Percentiles rank a stretch among this genome's conserved stretches.
Evolutionary conservation across 306 rosid species (phyloP).

Genomic region (Citrullus colocynthis): DNA sequence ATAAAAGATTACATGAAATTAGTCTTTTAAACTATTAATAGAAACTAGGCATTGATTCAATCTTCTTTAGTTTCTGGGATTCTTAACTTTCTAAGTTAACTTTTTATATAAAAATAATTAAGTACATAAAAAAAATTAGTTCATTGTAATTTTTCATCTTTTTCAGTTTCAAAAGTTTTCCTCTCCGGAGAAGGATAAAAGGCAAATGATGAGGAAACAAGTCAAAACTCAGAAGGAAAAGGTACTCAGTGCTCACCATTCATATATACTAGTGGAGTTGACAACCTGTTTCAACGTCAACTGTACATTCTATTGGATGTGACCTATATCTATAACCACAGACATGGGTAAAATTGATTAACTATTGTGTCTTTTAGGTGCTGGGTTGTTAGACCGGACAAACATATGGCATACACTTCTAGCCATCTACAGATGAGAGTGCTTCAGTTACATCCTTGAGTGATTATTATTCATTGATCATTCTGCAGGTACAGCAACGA

Average conservation of each 20-base stretch:
- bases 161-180: constrained; percentile 56
- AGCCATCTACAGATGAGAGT: background rate
- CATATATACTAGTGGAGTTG: background rate
- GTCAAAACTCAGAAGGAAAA: constrained; percentile 30
- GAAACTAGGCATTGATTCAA: background rate
- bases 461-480: background rate
- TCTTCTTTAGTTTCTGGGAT: background rate
- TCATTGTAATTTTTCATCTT: background rate
- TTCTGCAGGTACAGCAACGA: constrained; percentile 33
- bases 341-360: constrained; percentile 1
- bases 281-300: background rate
- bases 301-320: background rate
- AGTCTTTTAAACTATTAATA: background rate
- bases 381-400: background rate
- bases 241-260: constrained; percentile 28
- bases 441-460: background rate
- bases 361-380: background rate
- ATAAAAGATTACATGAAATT: background rate
- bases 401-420: background rate
- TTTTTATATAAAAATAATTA: background rate
- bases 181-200: constrained; percentile 63
- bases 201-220: constrained; percentile 59
- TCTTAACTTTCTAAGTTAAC: background rate
- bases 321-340: background rate
- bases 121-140: background rate